Evolutionary conservation across 2,329 filamentous ascomycete species (phyloP).

Genomic region (Verticillium tricorpus): DNA sequence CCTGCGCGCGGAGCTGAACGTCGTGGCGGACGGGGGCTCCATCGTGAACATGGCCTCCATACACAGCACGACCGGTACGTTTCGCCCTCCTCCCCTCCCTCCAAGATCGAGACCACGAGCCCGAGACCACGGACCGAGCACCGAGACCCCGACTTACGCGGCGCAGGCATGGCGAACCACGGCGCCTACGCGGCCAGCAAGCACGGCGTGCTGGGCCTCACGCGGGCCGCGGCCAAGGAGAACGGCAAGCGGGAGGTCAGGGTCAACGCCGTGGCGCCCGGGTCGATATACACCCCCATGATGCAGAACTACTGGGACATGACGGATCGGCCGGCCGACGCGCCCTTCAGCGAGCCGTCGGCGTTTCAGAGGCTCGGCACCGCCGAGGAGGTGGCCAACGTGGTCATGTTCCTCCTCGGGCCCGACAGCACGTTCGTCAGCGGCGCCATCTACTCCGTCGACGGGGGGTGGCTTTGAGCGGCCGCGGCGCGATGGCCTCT

Average conservation of each 20-base stretch:
- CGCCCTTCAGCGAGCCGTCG: not conserved
- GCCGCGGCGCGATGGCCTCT: not conserved
- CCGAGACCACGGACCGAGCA: not conserved
- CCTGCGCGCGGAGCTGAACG: not conserved
- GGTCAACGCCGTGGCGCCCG: conserved; percentile 29
- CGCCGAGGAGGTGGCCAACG: conserved; percentile 23
- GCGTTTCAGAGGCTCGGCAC: not conserved
- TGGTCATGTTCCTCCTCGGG: conserved; percentile 29
- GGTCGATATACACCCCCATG: conserved; percentile 21
- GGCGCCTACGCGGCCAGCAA: conserved; percentile 31
- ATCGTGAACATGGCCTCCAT: conserved; percentile 54
- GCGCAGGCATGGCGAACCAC: conserved; percentile 22
- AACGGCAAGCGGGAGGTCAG: conserved; percentile 35
- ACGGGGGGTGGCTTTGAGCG: not conserved
- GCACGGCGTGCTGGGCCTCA: conserved; percentile 28
- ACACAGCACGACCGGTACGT: conserved; percentile 27
- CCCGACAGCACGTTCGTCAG: conserved; percentile 29
- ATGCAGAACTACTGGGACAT: conserved; percentile 6
- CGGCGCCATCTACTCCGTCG: conserved; percentile 20
- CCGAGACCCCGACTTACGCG: not conserved
- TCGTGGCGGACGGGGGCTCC: conserved; percentile 36
- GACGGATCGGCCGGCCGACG: not conserved
- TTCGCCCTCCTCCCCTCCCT: conserved; percentile 4
- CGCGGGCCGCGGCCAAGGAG: conserved; percentile 29
- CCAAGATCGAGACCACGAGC: too few species aligned